Percentiles rank a stretch among this genome's conserved stretches.
These are phyloP conservation scores for Boletus austroedulis DNA, from an alignment of 1,284 basidiomycete genomes.

Conservation along the genomic window DNA sequence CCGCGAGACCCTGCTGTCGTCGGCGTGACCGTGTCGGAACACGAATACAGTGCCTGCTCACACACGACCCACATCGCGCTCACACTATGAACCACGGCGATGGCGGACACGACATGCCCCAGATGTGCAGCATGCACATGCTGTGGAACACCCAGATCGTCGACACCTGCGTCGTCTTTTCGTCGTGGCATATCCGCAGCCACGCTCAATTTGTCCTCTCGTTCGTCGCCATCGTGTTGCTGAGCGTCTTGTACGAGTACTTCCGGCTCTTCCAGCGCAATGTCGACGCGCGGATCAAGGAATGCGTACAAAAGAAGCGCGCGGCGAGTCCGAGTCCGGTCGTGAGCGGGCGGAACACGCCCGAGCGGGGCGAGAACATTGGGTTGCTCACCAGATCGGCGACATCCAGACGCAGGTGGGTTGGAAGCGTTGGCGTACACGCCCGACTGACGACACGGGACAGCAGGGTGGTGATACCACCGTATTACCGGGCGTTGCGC, in stretches of 20 bases:
- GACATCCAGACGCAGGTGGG: conserved; percentile 36
- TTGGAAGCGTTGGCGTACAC: not conserved
- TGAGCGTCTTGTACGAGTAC: conserved; percentile 74
- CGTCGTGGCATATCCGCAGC: conserved; percentile 68
- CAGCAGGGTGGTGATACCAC: conserved; percentile 39
- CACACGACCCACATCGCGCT: not conserved
- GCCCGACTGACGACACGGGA: not conserved
- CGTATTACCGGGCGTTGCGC: conserved; percentile 50
- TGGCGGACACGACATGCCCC: conserved; percentile 46
- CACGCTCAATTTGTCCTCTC: conserved; percentile 56
- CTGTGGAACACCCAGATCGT: conserved; percentile 75
- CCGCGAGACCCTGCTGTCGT: too few relatives aligned
- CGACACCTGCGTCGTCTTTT: conserved; percentile 75
- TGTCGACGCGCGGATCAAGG: conserved; percentile 58
- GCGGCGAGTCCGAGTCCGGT: conserved; percentile 32
- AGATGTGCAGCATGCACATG: conserved; percentile 65
- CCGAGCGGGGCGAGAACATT: conserved; percentile 46
- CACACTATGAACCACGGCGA: conserved; percentile 41
- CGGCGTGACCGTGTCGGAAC: too few relatives aligned
- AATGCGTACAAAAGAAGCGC: conserved; percentile 44
- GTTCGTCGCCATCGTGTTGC: conserved; percentile 56
- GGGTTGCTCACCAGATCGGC: conserved; percentile 45
- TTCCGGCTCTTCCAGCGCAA: conserved; percentile 58
- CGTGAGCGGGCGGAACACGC: conserved; percentile 44
- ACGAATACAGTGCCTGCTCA: too few relatives aligned